These are phyloP conservation scores for Apostasia shenzhenica DNA, from an alignment of 106 monocot genomes.

Conservation along the genomic window DNA sequence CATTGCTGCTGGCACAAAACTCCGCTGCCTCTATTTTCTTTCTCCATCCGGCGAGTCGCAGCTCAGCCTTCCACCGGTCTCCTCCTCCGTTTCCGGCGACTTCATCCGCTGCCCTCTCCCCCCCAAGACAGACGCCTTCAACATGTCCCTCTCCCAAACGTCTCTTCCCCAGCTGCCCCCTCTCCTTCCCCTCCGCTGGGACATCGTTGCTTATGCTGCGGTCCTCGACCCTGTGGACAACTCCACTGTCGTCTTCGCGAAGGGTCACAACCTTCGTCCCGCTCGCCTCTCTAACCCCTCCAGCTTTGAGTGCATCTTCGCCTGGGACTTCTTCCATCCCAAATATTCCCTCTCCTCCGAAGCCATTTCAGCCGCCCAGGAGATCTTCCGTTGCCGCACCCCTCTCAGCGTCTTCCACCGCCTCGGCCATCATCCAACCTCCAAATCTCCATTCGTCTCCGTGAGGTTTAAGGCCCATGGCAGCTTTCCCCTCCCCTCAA, in stretches of 20 bases:
- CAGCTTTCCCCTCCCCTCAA: constrained; percentile 43
- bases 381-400: constrained; percentile 82
- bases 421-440: neutral
- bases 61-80: constrained; percentile 40
- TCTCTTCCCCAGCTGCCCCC: constrained; percentile 8
- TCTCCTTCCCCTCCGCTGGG: constrained; percentile 32
- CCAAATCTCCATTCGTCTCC: constrained; percentile 46
- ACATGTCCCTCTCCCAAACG: constrained; percentile 12
- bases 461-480: constrained; percentile 49
- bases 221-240: constrained; percentile 60
- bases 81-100: constrained; percentile 14
- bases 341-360: constrained; percentile 41
- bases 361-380: constrained; percentile 62
- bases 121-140: constrained; percentile 20
- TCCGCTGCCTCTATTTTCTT: constrained; percentile 56
- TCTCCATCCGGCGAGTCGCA: constrained; percentile 16
- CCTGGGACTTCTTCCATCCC: constrained; percentile 59
- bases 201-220: constrained; percentile 64
- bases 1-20: constrained; percentile 4
- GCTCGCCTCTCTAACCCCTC: constrained; percentile 52
- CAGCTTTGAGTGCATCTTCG: constrained; percentile 73
- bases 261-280: constrained; percentile 83
- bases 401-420: constrained; percentile 58
- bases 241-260: constrained; percentile 83
- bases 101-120: constrained; percentile 6